Evolutionary conservation across 768 basidiomycete species (phyloP).

Genomic region (Strobilomyces echinocephalus): DNA sequence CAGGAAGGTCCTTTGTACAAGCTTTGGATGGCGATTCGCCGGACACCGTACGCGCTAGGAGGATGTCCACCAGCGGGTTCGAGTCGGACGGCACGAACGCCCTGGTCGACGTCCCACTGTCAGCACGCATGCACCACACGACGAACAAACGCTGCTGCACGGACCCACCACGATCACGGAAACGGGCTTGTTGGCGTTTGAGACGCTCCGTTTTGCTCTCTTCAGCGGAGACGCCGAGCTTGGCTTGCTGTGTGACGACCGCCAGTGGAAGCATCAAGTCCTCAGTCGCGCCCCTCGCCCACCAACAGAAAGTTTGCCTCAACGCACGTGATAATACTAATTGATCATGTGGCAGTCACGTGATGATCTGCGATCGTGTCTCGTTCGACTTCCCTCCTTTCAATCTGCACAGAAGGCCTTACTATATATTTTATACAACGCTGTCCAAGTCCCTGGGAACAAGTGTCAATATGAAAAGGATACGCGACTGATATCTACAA

Average conservation of each 20-base stretch:
- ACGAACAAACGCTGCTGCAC: conserved; percentile 14
- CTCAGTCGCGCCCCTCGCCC: not conserved
- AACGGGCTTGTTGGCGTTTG: conserved; percentile 59
- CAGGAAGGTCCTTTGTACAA: not conserved
- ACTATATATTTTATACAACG: no score
- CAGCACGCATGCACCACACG: not conserved
- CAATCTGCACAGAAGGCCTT: no score
- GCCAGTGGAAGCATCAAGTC: conserved; percentile 9
- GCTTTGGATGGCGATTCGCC: conserved; percentile 44
- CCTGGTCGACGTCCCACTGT: conserved; percentile 24
- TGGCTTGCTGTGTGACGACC: conserved; percentile 17
- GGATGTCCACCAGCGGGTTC: conserved; percentile 48
- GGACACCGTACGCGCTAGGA: conserved; percentile 46
- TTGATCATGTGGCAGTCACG: not conserved
- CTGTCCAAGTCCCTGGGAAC: no score
- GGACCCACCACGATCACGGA: conserved; percentile 65
- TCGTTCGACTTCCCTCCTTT: no score
- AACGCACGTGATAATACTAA: not conserved
- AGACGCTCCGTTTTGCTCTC: conserved; percentile 59
- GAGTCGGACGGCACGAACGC: conserved; percentile 49
- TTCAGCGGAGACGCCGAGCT: conserved; percentile 38
- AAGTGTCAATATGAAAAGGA: no score
- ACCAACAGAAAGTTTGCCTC: no score
- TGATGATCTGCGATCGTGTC: no score
- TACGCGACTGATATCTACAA: no score